phyloP scores from a whole-genome alignment of 805 yeast species.

The Lipomyces japonicus region DNA sequence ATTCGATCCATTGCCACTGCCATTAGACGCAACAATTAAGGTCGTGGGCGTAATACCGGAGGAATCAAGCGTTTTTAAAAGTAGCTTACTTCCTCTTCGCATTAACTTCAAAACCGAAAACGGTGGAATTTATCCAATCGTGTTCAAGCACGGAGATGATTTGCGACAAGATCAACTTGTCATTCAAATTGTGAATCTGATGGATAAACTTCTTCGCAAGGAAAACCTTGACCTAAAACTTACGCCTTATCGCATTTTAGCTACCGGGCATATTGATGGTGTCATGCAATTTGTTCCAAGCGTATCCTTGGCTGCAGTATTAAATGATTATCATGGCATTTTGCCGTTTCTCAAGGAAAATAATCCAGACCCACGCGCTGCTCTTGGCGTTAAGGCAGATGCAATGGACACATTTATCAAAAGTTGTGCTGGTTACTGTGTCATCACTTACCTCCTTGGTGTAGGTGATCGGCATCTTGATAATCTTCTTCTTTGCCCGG shows the following conservation, averaged over 20 bases:
- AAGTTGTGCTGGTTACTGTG: slow-evolving; percentile 97
- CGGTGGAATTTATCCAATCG: slow-evolving; percentile 62
- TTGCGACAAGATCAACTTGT: slow-evolving; percentile 94
- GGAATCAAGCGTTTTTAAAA: slow-evolving; percentile 82
- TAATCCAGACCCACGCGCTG: slow-evolving; percentile 48
- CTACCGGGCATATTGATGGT: slow-evolving; percentile 89
- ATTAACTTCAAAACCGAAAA: slow-evolving; percentile 62
- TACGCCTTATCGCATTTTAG: slow-evolving; percentile 84
- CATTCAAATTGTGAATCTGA: slow-evolving; percentile 84
- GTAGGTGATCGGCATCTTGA: slow-evolving; percentile 98
- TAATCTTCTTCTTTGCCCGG: slow-evolving; percentile 72
- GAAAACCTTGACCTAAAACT: slow-evolving; percentile 86
- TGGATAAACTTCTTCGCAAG: slow-evolving; percentile 82
- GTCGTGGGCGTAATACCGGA: slow-evolving; percentile 75
- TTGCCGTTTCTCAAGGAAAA: slow-evolving; percentile 64
- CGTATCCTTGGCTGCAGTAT: slow-evolving; percentile 76
- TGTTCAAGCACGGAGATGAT: slow-evolving; percentile 96
- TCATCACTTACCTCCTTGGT: slow-evolving; percentile 87
- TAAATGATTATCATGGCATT: slow-evolving; percentile 71
- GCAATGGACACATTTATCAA: slow-evolving; percentile 92
- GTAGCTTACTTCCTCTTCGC: slow-evolving; percentile 84
- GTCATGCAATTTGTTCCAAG: slow-evolving; percentile 93
- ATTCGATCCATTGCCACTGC: slow-evolving; percentile 62
- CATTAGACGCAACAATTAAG: slow-evolving; percentile 74
- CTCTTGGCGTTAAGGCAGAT: slow-evolving; percentile 48